Base-by-base conservation (phyloP, 2,329 filamentous ascomycete genomes). In the Aspergillus fischeri region DNA sequence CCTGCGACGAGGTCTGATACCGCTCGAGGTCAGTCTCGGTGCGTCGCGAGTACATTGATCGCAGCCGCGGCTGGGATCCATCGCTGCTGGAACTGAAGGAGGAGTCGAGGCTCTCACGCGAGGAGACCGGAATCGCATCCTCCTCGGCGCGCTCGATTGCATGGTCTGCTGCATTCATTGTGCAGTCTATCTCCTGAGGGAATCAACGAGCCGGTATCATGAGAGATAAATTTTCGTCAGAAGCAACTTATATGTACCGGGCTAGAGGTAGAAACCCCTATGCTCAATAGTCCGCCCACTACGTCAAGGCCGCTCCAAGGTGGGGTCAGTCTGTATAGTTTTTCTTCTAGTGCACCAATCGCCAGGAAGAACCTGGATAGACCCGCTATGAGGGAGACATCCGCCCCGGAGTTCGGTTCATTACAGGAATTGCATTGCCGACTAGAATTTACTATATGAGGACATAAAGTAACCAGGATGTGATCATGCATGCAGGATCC, bases 11-110 rank as follows among this genome's bases (percentile, higher is more conserved):
- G 10, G 68, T 63, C 41, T 63, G 60, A 28, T 65, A 66, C 45
- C 68, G 68, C 53, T 71, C 69, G 24, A 71, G 53, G 41, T 71
- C 69, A 14, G 68, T 32, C 50, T 71, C 69, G 28, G 69, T 71
- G 29, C 64, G 67, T 32, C 68, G 67, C 28, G 69, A 71, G 44
- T 69, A 68, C 14, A 71, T 50, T 11, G 65, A 58, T 32, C 65
- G 65, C 10, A 71, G 52, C 53, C 63, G 65, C 7, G 64, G 59
- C 21, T 45, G n/a, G 10, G 42, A 45, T 20, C 14, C n/a, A 4
- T 45, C 42, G 42, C 42, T 45, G 42, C 42, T 45, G n/a, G 42
- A 45, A 14, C 1, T 24, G 42, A 11, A 24, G 8, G 42, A 45
- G 42, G 32, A 38, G 17, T 24, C 42, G n/a, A 45, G 20, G 2